A percentile compares a stretch with the other conserved stretches of the same genome.
Evolutionary conservation across 345 rosid species (phyloP).

Genomic region (Gossypium rotundifolium): DNA sequence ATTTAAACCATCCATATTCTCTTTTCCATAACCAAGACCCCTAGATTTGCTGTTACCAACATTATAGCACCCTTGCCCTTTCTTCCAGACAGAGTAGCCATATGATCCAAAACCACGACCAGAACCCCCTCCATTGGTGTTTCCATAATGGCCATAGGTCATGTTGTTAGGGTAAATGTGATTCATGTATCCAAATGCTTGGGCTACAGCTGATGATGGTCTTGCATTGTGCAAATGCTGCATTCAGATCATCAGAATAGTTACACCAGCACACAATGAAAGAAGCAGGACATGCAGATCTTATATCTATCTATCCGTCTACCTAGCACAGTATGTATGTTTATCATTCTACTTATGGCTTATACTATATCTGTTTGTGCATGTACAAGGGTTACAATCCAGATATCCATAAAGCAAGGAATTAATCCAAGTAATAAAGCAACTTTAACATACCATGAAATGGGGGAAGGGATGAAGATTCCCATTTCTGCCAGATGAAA

Average conservation of each 20-base stretch:
- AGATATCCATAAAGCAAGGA: neutral
- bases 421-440: neutral
- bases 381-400: neutral
- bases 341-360: neutral
- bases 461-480: conserved; percentile 31
- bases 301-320: neutral
- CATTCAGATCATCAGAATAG: neutral
- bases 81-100: conserved; percentile 53
- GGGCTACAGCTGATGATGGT: conserved; percentile 34
- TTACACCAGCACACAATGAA: neutral
- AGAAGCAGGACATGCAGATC: neutral
- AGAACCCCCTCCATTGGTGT: conserved; percentile 35
- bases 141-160: conserved; percentile 53
- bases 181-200: conserved; percentile 43
- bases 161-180: conserved; percentile 43
- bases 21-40: conserved; percentile 46
- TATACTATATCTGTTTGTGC: neutral
- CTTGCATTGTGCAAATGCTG: conserved; percentile 37
- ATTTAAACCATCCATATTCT: conserved; percentile 59
- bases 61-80: conserved; percentile 52
- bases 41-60: conserved; percentile 48
- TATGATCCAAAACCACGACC: conserved; percentile 49
- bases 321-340: too few relatives aligned
- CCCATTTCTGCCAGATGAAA: conserved; percentile 38
- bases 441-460: conserved; percentile 30